phyloP scores from a whole-genome alignment of 2,329 filamentous ascomycete genomes.

The Reticulascus tulasneorum region DNA sequence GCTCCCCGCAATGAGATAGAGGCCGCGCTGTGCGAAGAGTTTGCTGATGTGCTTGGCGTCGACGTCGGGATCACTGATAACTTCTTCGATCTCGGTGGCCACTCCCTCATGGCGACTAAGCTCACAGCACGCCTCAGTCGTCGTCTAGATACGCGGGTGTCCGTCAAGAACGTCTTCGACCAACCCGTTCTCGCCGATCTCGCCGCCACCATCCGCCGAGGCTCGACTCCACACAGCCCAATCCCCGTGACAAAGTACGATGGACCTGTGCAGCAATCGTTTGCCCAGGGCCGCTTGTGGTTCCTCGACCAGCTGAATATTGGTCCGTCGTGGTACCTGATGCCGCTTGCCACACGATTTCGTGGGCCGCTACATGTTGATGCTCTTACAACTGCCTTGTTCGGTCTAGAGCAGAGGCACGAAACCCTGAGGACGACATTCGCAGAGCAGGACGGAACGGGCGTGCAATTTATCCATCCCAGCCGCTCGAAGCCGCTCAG shows the following conservation, averaged over 20 bases:
- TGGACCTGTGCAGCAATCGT: conserved; percentile 17
- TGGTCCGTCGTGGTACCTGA: conserved; percentile 12
- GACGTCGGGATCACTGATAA: background rate
- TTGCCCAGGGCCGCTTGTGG: conserved; percentile 17
- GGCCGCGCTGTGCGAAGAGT: conserved; percentile 1
- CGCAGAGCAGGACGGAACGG: too few species aligned
- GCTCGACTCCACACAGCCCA: background rate
- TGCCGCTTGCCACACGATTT: conserved; percentile 12
- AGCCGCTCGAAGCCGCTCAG: background rate
- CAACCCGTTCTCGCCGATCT: background rate
- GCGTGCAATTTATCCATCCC: conserved; percentile 5
- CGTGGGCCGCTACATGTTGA: conserved; percentile 10
- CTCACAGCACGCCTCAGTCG: conserved; percentile 4
- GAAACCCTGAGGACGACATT: conserved; percentile 17
- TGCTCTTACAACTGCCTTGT: conserved; percentile 8
- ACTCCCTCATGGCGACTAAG: conserved; percentile 8
- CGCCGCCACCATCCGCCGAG: background rate
- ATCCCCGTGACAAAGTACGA: too few species aligned
- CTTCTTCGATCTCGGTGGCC: conserved; percentile 11
- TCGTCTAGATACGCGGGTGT: background rate
- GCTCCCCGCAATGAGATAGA: too few species aligned
- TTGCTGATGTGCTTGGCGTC: conserved; percentile 1
- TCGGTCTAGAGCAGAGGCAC: conserved; percentile 14
- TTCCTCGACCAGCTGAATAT: conserved; percentile 16
- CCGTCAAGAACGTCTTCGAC: conserved; percentile 7